Evolutionary conservation across 768 basidiomycete species (phyloP).

Genomic region (Ephemerocybe angulata): DNA sequence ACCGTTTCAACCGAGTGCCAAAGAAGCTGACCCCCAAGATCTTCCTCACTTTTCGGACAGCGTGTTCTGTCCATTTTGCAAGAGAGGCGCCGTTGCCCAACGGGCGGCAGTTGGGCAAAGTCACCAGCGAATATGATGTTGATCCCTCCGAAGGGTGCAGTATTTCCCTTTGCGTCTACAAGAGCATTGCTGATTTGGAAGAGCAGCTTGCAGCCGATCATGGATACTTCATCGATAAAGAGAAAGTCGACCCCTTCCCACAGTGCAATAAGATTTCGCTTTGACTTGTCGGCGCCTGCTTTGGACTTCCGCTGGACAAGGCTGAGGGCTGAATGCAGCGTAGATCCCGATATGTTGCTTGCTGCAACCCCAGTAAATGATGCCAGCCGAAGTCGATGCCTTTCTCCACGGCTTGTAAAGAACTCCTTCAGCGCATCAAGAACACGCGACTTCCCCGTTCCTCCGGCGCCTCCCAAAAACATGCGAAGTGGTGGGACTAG

Average conservation of each 20-base stretch:
- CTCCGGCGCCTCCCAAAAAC: conserved; percentile 36
- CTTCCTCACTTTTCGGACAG: neutral
- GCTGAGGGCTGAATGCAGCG: conserved; percentile 32
- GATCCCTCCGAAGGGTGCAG: conserved; percentile 31
- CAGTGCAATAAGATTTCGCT: conserved; percentile 17
- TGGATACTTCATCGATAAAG: conserved; percentile 38
- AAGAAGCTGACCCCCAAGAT: neutral
- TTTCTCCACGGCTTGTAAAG: conserved; percentile 21
- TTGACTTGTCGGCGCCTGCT: neutral
- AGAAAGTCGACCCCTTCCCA: conserved; percentile 40
- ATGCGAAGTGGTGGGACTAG: conserved; percentile 24
- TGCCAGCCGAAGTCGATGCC: conserved; percentile 23
- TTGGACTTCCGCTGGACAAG: conserved; percentile 12
- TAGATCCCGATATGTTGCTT: conserved; percentile 33
- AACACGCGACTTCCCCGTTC: conserved; percentile 41
- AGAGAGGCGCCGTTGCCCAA: conserved; percentile 24
- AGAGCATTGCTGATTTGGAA: conserved; percentile 30
- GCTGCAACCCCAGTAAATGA: conserved; percentile 41
- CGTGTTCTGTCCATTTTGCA: neutral
- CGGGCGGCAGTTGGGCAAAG: conserved; percentile 40
- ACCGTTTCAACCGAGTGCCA: neutral
- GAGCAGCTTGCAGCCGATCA: conserved; percentile 33
- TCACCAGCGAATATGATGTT: conserved; percentile 43
- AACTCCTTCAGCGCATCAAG: conserved; percentile 32
- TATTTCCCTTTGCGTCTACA: conserved; percentile 26